Evolutionary conservation across 179 eudicot species (phyloP).

Genomic region (Gypsophila paniculata): DNA sequence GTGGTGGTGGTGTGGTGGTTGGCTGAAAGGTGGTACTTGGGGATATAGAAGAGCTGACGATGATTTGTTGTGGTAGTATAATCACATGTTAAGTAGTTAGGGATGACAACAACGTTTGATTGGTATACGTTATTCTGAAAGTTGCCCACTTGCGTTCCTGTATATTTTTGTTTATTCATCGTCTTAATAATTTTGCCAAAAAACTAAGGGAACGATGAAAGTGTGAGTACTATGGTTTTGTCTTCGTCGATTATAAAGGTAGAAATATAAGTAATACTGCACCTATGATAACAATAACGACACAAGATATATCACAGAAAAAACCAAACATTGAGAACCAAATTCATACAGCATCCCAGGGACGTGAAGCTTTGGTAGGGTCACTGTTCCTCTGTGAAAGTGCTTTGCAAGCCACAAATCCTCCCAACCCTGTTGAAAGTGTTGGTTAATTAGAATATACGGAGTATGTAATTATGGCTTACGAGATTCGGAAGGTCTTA

Average conservation of each 20-base stretch:
- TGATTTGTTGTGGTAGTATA: neutral
- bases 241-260: too few relatives aligned
- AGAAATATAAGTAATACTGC: neutral
- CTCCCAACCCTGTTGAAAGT: slow-evolving; percentile 74
- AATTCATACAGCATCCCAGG: slow-evolving; percentile 78
- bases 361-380: slow-evolving; percentile 94
- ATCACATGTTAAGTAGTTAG: neutral
- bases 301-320: neutral
- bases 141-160: neutral
- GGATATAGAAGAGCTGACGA: neutral
- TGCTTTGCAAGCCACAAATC: slow-evolving; percentile 94
- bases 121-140: too few relatives aligned
- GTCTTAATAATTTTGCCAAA: too few relatives aligned
- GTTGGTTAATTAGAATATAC: slow-evolving; percentile 2
- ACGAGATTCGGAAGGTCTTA: slow-evolving; percentile 13
- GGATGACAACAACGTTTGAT: neutral
- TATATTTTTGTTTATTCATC: too few relatives aligned
- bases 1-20: too few relatives aligned
- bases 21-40: too few relatives aligned
- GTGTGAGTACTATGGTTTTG: too few relatives aligned
- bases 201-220: too few relatives aligned
- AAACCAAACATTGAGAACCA: slow-evolving; percentile 1
- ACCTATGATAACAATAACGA: neutral
- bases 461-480: neutral
- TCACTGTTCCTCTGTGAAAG: slow-evolving; percentile 86